Percentiles rank a stretch among this genome's conserved stretches.
Evolutionary conservation across 495 filamentous ascomycete genomes (phyloP).

Genomic region (Geopyxis carbonaria): DNA sequence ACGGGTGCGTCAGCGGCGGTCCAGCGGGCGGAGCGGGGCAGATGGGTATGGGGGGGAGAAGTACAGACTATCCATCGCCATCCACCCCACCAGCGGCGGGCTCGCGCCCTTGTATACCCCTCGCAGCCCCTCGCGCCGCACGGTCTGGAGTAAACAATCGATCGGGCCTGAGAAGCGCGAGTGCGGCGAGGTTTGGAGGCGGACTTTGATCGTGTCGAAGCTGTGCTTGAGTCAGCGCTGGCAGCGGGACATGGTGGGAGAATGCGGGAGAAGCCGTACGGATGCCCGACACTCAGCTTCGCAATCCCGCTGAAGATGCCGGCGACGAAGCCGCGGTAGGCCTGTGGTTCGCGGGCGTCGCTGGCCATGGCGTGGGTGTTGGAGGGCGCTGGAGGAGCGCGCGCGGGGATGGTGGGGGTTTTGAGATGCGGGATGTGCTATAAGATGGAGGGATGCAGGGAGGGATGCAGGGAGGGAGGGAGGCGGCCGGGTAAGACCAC

Average conservation of each 20-base stretch:
- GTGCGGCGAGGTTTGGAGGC: conserved; percentile 69
- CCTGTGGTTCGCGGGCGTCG: too few species aligned
- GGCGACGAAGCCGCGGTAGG: conserved; percentile 92
- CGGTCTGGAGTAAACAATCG: conserved; percentile 66
- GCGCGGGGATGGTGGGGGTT: too few species aligned
- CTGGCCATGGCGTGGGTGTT: too few species aligned
- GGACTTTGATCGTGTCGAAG: conserved; percentile 94
- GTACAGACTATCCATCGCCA: conserved; percentile 86
- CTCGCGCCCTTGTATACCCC: conserved; percentile 85
- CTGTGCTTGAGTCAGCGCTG: conserved; percentile 33
- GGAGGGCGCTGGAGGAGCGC: too few species aligned
- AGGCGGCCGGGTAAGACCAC: too few species aligned
- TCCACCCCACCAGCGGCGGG: conserved; percentile 86
- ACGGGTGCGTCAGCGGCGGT: background rate
- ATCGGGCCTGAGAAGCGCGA: conserved; percentile 67
- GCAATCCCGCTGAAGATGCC: conserved; percentile 86
- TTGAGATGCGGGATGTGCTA: too few species aligned
- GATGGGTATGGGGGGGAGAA: conserved; percentile 7
- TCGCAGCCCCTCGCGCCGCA: conserved; percentile 59
- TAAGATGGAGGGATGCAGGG: too few species aligned
- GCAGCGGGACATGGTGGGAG: background rate
- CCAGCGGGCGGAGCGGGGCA: background rate
- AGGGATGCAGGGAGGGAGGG: too few species aligned
- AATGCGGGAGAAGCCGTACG: conserved; percentile 29
- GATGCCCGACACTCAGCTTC: conserved; percentile 64